Percentiles rank a stretch among this genome's conserved stretches.
Conservation (phyloP, 306 rosid genomes). For the Prunus armeniaca region DNA sequence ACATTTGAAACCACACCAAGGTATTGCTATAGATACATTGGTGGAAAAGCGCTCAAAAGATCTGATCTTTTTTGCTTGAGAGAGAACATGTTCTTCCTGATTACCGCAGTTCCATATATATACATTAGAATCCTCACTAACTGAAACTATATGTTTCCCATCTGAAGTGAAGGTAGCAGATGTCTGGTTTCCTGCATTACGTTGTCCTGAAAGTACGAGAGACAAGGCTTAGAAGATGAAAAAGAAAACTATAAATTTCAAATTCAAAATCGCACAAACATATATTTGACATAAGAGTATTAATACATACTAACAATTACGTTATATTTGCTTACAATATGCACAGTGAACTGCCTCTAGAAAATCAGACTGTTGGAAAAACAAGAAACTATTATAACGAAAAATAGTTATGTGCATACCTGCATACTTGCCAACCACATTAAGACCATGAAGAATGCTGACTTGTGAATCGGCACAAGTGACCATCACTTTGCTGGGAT, state of each 20-base stretch:
- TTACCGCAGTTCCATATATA: slow-evolving; percentile 64
- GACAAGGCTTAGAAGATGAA: slow-evolving; percentile 23
- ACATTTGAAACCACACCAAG: slow-evolving; percentile 73
- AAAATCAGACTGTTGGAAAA: background rate
- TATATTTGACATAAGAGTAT: background rate
- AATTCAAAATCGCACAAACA: background rate
- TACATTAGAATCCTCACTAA: slow-evolving; percentile 83
- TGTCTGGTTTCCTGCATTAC: slow-evolving; percentile 51
- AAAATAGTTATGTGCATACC: slow-evolving; percentile 35
- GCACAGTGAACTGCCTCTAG: background rate
- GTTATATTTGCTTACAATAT: background rate
- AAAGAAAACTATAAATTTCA: background rate
- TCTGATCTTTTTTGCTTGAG: slow-evolving; percentile 53
- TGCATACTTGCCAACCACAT: slow-evolving; percentile 75
- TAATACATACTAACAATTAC: background rate
- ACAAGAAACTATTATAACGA: background rate
- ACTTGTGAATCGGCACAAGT: slow-evolving; percentile 85
- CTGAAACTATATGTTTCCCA: slow-evolving; percentile 87
- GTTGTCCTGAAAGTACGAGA: slow-evolving; percentile 46
- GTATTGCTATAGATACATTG: slow-evolving; percentile 66
- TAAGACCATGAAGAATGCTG: slow-evolving; percentile 71
- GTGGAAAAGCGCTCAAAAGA: slow-evolving; percentile 71
- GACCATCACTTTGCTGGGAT: slow-evolving; percentile 73
- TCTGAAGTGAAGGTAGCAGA: slow-evolving; percentile 81
- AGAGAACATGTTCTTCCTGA: slow-evolving; percentile 42